Evolutionary conservation across 495 filamentous ascomycete species (phyloP).

Genomic region (Trichoderma erinaceum): DNA sequence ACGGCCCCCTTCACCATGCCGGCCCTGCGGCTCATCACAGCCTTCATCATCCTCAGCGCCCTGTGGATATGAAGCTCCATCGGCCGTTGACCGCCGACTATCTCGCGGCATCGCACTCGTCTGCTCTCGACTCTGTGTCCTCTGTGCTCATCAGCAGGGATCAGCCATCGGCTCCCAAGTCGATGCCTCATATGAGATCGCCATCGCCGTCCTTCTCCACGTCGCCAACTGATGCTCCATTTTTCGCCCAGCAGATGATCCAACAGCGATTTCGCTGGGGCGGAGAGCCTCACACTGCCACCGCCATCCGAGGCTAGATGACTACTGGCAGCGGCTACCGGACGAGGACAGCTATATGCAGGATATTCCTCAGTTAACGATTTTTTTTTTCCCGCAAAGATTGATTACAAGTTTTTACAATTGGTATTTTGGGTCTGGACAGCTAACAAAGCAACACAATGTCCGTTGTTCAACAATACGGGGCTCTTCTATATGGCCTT

Average conservation of each 20-base stretch:
- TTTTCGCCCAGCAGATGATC: slow-evolving; percentile 9
- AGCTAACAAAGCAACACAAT: neutral
- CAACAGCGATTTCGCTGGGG: slow-evolving; percentile 6
- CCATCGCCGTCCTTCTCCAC: slow-evolving; percentile 7
- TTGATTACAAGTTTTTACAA: neutral
- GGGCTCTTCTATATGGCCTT: neutral
- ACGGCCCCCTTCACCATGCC: neutral
- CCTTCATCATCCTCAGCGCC: neutral
- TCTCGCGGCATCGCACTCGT: neutral
- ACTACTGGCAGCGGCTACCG: neutral
- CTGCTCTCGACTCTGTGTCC: neutral
- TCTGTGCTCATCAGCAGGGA: slow-evolving; percentile 4
- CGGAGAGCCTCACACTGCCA: slow-evolving; percentile 3
- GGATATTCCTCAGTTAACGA: neutral
- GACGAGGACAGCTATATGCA: neutral
- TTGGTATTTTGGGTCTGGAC: neutral
- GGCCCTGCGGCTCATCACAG: slow-evolving; percentile 7
- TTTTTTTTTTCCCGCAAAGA: neutral
- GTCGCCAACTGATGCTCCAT: slow-evolving; percentile 6
- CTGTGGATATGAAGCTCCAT: neutral
- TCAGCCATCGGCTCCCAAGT: slow-evolving; percentile 7
- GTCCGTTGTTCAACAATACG: neutral
- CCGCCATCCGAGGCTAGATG: slow-evolving; percentile 7
- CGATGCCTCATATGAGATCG: neutral
- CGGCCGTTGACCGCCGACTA: neutral